These are phyloP conservation scores for Rhizopogon vesiculosus DNA, from an alignment of 768 basidiomycete species.

Conservation along the genomic window DNA sequence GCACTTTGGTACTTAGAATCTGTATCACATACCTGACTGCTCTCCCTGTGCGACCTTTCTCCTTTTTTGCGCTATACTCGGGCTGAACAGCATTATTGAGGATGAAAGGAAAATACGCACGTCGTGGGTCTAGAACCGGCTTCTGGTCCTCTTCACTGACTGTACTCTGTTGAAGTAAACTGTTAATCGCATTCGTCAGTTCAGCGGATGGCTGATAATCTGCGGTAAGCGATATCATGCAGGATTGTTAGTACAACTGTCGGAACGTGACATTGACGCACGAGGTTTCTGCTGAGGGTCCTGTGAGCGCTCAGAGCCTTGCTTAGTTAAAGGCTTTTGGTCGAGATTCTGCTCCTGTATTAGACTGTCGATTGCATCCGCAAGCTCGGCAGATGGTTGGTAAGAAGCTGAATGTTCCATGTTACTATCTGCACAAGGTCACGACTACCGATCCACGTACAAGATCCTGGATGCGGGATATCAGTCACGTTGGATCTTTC, in stretches of 20 bases:
- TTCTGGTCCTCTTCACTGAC: neutral
- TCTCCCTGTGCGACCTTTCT: neutral
- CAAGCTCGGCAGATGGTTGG: slow-evolving; percentile 6
- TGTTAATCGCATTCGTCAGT: neutral
- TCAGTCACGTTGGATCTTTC: neutral
- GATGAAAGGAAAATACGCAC: neutral
- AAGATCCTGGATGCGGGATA: neutral
- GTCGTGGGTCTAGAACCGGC: neutral
- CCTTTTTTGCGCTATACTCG: neutral
- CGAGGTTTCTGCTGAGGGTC: neutral
- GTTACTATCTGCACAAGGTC: neutral
- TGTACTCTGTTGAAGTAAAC: neutral
- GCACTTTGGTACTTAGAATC: neutral
- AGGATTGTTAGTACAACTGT: neutral
- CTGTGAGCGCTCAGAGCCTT: neutral
- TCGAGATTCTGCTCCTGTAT: neutral
- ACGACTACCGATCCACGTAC: neutral
- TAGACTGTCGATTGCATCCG: slow-evolving; percentile 5
- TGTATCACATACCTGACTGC: neutral
- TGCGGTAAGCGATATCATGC: neutral
- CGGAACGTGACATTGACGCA: neutral
- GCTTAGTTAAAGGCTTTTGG: neutral
- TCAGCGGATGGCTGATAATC: slow-evolving; percentile 6
- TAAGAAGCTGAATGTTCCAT: neutral
- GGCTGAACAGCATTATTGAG: neutral